A percentile compares a stretch with the other conserved stretches of the same genome.
Evolutionary conservation across 805 yeast genomes (phyloP).

Genomic region (Blastobotrys attinorum): DNA sequence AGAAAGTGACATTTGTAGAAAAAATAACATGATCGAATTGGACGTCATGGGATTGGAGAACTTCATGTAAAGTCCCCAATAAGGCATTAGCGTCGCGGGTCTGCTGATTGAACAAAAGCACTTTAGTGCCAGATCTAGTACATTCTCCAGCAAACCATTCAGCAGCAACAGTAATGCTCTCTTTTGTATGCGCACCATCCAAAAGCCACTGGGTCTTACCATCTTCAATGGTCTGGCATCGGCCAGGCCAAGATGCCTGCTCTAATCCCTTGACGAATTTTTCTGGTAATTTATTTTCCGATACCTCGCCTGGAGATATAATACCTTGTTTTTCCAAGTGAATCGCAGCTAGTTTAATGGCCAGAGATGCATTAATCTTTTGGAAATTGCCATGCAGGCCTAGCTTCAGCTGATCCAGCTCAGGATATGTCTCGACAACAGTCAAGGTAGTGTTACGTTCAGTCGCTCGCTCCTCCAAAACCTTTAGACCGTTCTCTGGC

Average conservation of each 20-base stretch:
- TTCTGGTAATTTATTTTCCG: slow-evolving; percentile 12
- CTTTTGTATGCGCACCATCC: slow-evolving; percentile 95
- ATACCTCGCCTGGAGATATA: no score
- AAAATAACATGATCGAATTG: slow-evolving; percentile 72
- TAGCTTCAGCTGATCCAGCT: slow-evolving; percentile 26
- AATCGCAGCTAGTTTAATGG: slow-evolving; percentile 57
- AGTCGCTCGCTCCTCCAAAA: slow-evolving; percentile 54
- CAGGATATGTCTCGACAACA: slow-evolving; percentile 42
- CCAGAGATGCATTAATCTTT: slow-evolving; percentile 76
- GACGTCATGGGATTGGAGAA: slow-evolving; percentile 25
- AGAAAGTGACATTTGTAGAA: slow-evolving; percentile 89
- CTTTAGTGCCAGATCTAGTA: slow-evolving; percentile 24
- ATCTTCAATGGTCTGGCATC: slow-evolving; percentile 66
- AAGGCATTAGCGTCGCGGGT: slow-evolving; percentile 74
- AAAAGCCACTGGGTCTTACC: slow-evolving; percentile 63
- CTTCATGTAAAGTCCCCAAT: slow-evolving; percentile 41
- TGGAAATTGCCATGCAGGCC: slow-evolving; percentile 68
- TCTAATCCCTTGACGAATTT: slow-evolving; percentile 46
- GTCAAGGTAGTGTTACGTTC: slow-evolving; percentile 49
- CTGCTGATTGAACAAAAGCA: slow-evolving; percentile 88
- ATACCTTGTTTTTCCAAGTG: slow-evolving; percentile 47
- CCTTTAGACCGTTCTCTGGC: slow-evolving; percentile 40
- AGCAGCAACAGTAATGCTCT: slow-evolving; percentile 76
- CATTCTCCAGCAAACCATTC: slow-evolving; percentile 52
- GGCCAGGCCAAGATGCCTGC: slow-evolving; percentile 83